Percentiles rank a stretch among this genome's conserved stretches.
phyloP scores from a whole-genome alignment of 2,329 filamentous ascomycete genomes.

The Rhinocladiella mackenziei region DNA sequence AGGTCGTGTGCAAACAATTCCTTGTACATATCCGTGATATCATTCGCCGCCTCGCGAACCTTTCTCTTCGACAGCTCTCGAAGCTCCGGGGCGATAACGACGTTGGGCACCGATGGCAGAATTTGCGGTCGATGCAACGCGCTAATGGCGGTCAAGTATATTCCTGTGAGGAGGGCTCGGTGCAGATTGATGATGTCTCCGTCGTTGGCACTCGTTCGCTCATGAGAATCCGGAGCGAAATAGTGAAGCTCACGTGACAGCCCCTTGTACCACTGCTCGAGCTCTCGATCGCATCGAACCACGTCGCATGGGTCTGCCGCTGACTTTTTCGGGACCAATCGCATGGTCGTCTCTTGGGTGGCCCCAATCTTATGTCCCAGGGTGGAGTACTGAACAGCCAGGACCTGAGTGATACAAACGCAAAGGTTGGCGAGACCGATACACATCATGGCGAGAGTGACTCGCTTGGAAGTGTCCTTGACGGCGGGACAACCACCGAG shows the following conservation, averaged over 20 bases:
- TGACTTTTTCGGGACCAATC: conserved; percentile 85
- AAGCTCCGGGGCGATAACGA: conserved; percentile 59
- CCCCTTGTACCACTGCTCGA: conserved; percentile 71
- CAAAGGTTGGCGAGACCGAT: conserved; percentile 88
- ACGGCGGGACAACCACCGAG: conserved; percentile 66
- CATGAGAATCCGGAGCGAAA: conserved; percentile 46
- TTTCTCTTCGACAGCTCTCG: conserved; percentile 79
- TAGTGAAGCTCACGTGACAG: conserved; percentile 71
- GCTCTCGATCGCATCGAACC: conserved; percentile 70
- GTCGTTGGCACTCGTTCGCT: conserved; percentile 57
- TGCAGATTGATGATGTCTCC: conserved; percentile 61
- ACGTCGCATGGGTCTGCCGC: conserved; percentile 78
- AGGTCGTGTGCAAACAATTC: conserved; percentile 69
- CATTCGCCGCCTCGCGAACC: conserved; percentile 75
- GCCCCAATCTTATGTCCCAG: conserved; percentile 71
- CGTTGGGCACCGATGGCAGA: conserved; percentile 64
- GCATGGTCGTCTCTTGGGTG: conserved; percentile 75
- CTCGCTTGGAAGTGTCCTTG: conserved; percentile 68
- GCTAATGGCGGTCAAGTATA: conserved; percentile 86
- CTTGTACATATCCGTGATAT: conserved; percentile 79
- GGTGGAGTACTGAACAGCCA: conserved; percentile 88
- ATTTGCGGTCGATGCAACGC: conserved; percentile 90
- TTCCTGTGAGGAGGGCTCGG: conserved; percentile 83
- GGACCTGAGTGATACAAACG: conserved; percentile 81
- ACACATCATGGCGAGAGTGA: conserved; percentile 78